Conservation (phyloP, 192 early-diverging fungal species). For the Cladochytrium replicatum region DNA sequence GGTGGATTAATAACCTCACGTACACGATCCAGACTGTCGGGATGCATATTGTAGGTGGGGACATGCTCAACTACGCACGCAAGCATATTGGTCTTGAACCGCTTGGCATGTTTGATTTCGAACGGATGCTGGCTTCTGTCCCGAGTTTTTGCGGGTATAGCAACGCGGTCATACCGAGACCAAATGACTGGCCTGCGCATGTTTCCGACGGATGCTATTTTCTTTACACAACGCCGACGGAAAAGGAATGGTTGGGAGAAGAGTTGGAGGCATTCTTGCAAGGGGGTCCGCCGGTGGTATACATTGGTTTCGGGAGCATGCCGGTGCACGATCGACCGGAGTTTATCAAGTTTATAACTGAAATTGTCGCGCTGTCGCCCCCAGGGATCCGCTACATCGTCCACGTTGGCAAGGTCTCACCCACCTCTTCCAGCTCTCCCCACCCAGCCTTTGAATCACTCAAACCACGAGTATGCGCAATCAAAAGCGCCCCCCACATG, state of each 20-base stretch:
- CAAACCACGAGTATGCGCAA: slow-evolving; percentile 33
- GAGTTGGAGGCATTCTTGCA: neutral
- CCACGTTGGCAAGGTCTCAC: slow-evolving; percentile 22
- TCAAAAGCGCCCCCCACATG: slow-evolving; percentile 53
- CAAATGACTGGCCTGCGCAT: slow-evolving; percentile 2
- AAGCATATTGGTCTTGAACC: too few relatives aligned
- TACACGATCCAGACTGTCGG: too few relatives aligned
- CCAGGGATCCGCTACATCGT: slow-evolving; percentile 47
- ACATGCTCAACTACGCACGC: too few relatives aligned
- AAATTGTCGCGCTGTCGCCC: slow-evolving; percentile 48
- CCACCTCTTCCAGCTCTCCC: slow-evolving; percentile 13
- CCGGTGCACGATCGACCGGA: slow-evolving; percentile 51
- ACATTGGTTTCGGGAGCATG: slow-evolving; percentile 64
- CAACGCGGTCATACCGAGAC: too few relatives aligned
- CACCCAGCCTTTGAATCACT: slow-evolving; percentile 19
- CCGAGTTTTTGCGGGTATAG: too few relatives aligned
- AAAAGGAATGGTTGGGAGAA: neutral
- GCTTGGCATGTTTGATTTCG: too few relatives aligned
- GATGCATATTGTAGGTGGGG: too few relatives aligned
- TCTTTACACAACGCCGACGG: slow-evolving; percentile 5
- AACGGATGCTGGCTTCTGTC: too few relatives aligned
- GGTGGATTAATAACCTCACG: too few relatives aligned
- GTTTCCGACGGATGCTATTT: neutral
- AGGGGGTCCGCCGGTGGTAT: slow-evolving; percentile 23
- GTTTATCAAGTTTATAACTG: slow-evolving; percentile 41